Percentiles rank a stretch among this genome's conserved stretches.
These are phyloP conservation scores for Inonotus obliquus DNA, from an alignment of 1,284 basidiomycete species.

Conservation along the genomic window DNA sequence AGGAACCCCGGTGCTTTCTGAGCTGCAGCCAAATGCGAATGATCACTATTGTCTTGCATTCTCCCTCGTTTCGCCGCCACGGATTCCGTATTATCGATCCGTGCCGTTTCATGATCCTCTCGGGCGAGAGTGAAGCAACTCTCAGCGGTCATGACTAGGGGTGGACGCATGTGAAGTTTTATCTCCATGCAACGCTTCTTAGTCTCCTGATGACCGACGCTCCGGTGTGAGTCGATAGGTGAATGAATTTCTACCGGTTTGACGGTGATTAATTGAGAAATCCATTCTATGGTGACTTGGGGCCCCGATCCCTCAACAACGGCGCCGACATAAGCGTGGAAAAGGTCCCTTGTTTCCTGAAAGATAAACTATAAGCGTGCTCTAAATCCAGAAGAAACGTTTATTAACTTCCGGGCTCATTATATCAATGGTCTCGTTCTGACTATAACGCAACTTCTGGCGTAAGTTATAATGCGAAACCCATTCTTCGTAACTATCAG, in stretches of 20 bases:
- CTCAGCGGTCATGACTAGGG: too few relatives aligned
- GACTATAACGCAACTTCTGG: slow-evolving; percentile 49
- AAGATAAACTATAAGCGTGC: too few relatives aligned
- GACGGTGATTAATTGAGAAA: slow-evolving; percentile 48
- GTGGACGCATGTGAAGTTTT: too few relatives aligned
- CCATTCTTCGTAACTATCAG: slow-evolving; percentile 54
- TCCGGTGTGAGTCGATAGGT: slow-evolving; percentile 42
- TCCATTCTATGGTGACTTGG: slow-evolving; percentile 51
- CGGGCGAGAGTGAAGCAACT: too few relatives aligned
- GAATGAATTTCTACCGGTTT: too few relatives aligned
- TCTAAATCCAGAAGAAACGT: background rate
- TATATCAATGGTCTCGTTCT: slow-evolving; percentile 39
- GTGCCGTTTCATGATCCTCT: background rate
- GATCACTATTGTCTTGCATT: too few relatives aligned
- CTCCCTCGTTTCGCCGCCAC: too few relatives aligned
- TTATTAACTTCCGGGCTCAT: slow-evolving; percentile 32
- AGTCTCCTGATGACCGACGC: slow-evolving; percentile 24
- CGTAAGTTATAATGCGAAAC: slow-evolving; percentile 50
- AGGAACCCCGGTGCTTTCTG: slow-evolving; percentile 48
- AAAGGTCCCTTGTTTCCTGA: slow-evolving; percentile 59
- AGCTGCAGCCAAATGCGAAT: too few relatives aligned
- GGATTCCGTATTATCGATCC: background rate
- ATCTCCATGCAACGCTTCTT: too few relatives aligned
- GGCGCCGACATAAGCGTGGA: slow-evolving; percentile 64
- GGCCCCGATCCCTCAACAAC: slow-evolving; percentile 53